Conservation (phyloP, 1,139 yeast species). For the Blastobotrys malaysiensis region DNA sequence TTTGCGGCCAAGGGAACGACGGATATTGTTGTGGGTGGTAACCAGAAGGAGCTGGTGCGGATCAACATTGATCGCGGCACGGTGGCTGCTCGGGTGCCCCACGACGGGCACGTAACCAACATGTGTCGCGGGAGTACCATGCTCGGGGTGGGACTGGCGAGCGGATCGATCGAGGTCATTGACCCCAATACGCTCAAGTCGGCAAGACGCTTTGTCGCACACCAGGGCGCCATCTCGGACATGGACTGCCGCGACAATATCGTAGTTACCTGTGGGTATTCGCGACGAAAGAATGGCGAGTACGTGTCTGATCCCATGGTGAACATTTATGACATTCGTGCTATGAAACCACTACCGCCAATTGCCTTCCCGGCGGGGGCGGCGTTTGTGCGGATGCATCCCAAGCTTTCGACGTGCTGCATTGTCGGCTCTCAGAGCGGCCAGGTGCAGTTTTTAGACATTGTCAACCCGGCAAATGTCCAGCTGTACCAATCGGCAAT, state of each 20-base stretch:
- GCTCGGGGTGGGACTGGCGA: constrained; percentile 58
- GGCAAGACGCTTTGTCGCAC: constrained; percentile 62
- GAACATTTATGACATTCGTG: constrained; percentile 72
- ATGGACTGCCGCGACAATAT: constrained; percentile 73
- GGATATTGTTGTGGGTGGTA: constrained; percentile 45
- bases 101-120: constrained; percentile 29
- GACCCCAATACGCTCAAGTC: constrained; percentile 59
- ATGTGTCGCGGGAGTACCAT: constrained; percentile 30
- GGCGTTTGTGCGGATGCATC: constrained; percentile 75
- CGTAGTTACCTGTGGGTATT: constrained; percentile 77
- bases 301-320: constrained; percentile 73
- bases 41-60: constrained; percentile 44
- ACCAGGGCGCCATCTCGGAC: constrained; percentile 69
- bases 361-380: constrained; percentile 91
- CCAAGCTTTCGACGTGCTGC: constrained; percentile 75
- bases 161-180: constrained; percentile 71
- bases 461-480: constrained; percentile 67
- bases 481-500: constrained; percentile 36
- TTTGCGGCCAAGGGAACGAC: constrained; percentile 32
- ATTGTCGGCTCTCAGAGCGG: constrained; percentile 73
- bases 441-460: constrained; percentile 78
- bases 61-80: constrained; percentile 59
- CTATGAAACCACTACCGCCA: constrained; percentile 70
- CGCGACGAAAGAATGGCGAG: constrained; percentile 47
- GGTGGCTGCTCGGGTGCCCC: constrained; percentile 17